Evolutionary conservation across 139 green algal species (phyloP), one percentile per base, ranked within the genome.

Genomic region (Microglena sp.): DNA sequence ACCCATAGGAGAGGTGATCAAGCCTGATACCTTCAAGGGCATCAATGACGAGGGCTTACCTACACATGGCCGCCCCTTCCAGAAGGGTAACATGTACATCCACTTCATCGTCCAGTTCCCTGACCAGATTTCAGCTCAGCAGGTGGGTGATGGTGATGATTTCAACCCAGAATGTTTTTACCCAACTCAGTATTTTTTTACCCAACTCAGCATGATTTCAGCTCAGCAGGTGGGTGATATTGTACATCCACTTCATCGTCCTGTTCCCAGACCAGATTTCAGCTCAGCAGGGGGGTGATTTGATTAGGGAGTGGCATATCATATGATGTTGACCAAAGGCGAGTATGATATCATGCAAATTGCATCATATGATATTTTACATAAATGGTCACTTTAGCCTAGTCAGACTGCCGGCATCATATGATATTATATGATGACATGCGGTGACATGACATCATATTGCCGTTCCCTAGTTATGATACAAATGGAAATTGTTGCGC

Each of bases 11-110:
- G 77, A 95, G 68, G 87, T 98, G 5, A 91, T 98, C 74, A 96
- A 92, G 79, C 93, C 93, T n/a, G 79, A 85, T 72, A 76, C 69
- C 43, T 95, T 86, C 67, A 78, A 80, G 84, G 81, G 74, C 54
- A 82, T 95, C 35, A 55, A 86, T 3, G 86, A 95, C 30, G 94
- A 99, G 79, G 94, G 94, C 67, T 99, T 99, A 94, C 94, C 94
- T 0, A 75, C 90, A 18, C 89, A 96, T 57, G 82, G 82, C 27
- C 78, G 82, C 26, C 90, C 94, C 21, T 97, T 88, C 77, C 66
- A 91, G 66, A 94, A 95, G 77, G 90, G 90, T 66, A 95, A 96
- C 81, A 66, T 96, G 54, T 96, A 96, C 71, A 82, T 96, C 50
- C 87, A 88, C 65, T 96, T 95, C 77, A 68, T 83, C 24, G 83